A percentile compares a stretch with the other conserved stretches of the same genome.
Evolutionary conservation across 768 basidiomycete species (phyloP).

Genomic region (Amanita inopinata): DNA sequence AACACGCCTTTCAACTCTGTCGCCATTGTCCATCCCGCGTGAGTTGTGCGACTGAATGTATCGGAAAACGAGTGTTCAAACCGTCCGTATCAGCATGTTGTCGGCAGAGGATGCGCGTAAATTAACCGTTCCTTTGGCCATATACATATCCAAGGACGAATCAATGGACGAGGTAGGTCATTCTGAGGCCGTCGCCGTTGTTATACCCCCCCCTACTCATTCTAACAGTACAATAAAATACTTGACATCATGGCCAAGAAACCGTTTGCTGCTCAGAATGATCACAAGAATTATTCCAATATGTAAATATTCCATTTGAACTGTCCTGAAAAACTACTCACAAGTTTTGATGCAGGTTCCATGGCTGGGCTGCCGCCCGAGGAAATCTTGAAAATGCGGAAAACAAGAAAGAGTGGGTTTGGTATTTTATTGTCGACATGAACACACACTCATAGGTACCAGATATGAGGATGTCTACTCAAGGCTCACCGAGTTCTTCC

Average conservation of each 20-base stretch:
- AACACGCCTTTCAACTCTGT: conserved; percentile 38
- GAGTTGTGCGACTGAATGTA: conserved; percentile 13
- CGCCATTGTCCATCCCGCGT: conserved; percentile 52
- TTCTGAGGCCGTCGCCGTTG: too few relatives aligned
- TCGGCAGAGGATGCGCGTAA: conserved; percentile 39
- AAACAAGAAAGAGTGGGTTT: conserved; percentile 43
- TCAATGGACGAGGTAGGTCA: conserved; percentile 40
- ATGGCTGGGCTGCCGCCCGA: conserved; percentile 58
- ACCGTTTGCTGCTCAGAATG: conserved; percentile 37
- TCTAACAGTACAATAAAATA: conserved; percentile 37
- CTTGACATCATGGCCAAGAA: conserved; percentile 38
- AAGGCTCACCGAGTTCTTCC: conserved; percentile 40
- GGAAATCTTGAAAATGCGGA: conserved; percentile 45
- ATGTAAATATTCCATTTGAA: conserved; percentile 22
- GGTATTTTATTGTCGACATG: neutral
- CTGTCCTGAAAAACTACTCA: neutral
- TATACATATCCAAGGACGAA: conserved; percentile 53
- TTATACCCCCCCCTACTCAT: too few relatives aligned
- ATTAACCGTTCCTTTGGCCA: conserved; percentile 40
- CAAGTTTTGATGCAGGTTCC: conserved; percentile 29
- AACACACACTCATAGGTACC: neutral
- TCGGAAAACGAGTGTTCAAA: neutral
- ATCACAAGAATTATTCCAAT: conserved; percentile 38
- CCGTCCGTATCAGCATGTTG: conserved; percentile 33
- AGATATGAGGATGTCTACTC: conserved; percentile 48